A percentile compares a stretch with the other conserved stretches of the same genome.
Evolutionary conservation across 2,329 filamentous ascomycete genomes (phyloP).

Genomic region (Diatrype stigma): DNA sequence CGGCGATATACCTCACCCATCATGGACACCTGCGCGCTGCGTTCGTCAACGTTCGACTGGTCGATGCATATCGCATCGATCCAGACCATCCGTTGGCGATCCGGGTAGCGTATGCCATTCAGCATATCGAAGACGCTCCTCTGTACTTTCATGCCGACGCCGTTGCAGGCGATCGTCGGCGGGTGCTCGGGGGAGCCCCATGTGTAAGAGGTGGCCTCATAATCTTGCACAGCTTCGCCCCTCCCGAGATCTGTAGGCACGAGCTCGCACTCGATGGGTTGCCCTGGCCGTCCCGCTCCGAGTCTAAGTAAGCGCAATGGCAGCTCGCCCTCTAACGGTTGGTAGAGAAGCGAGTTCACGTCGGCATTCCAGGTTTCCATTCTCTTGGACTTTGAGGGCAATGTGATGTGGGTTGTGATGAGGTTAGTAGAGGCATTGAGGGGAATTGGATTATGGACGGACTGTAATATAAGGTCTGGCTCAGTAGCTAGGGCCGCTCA

Average conservation of each 20-base stretch:
- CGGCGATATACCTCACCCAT: constrained; percentile 20
- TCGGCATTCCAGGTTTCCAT: constrained; percentile 19
- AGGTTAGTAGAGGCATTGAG: no score
- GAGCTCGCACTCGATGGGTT: constrained; percentile 14
- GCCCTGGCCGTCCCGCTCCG: constrained; percentile 7
- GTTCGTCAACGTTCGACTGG: constrained; percentile 17
- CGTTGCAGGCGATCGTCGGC: constrained; percentile 11
- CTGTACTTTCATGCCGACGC: constrained; percentile 12
- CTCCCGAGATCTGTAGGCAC: constrained; percentile 15
- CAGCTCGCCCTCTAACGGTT: constrained; percentile 9
- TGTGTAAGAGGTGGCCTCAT: constrained; percentile 21
- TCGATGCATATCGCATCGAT: constrained; percentile 21
- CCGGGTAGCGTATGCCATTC: constrained; percentile 11
- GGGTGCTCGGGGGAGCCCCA: constrained; percentile 19
- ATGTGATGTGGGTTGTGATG: no score
- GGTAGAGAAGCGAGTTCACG: constrained; percentile 32
- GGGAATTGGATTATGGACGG: no score
- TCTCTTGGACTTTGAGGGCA: not conserved
- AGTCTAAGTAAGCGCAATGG: constrained; percentile 17
- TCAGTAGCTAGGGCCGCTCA: no score
- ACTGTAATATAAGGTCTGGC: no score
- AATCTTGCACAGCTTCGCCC: constrained; percentile 8
- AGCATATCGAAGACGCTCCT: constrained; percentile 21
- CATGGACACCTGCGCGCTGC: constrained; percentile 17
- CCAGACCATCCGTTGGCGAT: constrained; percentile 15